Evolutionary conservation across 257 asterid species (phyloP).

Genomic region (Jaltomata sinuosa): DNA sequence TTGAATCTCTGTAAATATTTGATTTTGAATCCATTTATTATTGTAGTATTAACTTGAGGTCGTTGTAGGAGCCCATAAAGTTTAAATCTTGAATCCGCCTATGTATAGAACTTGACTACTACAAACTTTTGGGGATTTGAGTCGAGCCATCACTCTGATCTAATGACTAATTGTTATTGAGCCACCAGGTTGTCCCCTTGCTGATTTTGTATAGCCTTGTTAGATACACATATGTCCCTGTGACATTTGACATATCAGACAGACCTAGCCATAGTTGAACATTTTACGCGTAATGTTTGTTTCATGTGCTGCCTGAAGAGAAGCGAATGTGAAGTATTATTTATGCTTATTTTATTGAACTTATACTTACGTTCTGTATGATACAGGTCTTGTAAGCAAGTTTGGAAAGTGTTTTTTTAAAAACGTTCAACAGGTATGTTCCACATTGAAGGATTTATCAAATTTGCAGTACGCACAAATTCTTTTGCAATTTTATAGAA

Average conservation of each 20-base stretch:
- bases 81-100: no score
- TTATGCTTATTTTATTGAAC: background rate
- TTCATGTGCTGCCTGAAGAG: background rate
- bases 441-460: background rate
- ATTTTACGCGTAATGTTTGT: background rate
- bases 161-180: background rate
- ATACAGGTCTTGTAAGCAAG: constrained; percentile 31
- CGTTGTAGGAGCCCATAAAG: no score
- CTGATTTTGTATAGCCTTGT: background rate
- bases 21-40: no score
- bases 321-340: background rate
- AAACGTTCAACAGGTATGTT: constrained; percentile 34
- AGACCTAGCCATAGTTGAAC: background rate
- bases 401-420: constrained; percentile 38
- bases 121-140: background rate
- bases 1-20: no score
- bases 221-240: background rate
- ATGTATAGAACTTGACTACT: background rate
- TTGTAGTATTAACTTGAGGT: background rate
- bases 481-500: background rate
- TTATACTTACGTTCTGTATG: background rate
- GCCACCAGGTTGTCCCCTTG: background rate
- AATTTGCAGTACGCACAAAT: background rate
- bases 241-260: background rate
- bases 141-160: background rate